phyloP scores from a whole-genome alignment of 1,139 yeast species.

The Pneumocystis carinii region DNA sequence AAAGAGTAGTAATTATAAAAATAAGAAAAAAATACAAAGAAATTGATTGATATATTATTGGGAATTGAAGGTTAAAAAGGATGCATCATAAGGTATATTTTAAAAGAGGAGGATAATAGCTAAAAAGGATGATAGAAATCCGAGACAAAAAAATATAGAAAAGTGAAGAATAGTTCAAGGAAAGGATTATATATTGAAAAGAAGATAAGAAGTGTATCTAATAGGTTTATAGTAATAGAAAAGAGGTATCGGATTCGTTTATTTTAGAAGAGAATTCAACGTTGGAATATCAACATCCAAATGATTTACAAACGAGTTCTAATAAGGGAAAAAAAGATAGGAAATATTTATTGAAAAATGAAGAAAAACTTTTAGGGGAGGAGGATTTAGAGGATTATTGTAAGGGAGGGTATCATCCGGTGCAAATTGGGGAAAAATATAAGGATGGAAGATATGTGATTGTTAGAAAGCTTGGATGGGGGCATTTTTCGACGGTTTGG shows the following conservation, averaged over 20 bases:
- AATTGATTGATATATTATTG: neutral
- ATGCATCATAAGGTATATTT: neutral
- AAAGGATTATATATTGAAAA: neutral
- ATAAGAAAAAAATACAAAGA: neutral
- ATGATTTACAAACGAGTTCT: neutral
- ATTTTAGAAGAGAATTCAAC: neutral
- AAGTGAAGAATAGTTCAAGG: neutral
- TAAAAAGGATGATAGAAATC: neutral
- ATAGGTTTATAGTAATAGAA: neutral
- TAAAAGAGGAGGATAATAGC: neutral
- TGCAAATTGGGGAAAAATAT: conserved; percentile 51
- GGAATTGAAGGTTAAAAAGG: neutral
- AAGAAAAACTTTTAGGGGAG: conserved; percentile 26
- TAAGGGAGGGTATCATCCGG: conserved; percentile 81
- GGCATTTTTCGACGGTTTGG: conserved; percentile 86
- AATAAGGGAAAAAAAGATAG: neutral
- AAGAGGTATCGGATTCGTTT: neutral
- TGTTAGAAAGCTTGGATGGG: conserved; percentile 79
- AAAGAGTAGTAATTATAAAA: neutral
- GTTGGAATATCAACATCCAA: neutral
- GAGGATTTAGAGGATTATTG: conserved; percentile 61
- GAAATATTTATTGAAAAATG: neutral
- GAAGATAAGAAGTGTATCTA: neutral
- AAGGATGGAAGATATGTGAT: conserved; percentile 48
- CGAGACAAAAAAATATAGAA: neutral